Conservation (phyloP, 148 eudicot genomes). For the Fagopyrum homotropicum region DNA sequence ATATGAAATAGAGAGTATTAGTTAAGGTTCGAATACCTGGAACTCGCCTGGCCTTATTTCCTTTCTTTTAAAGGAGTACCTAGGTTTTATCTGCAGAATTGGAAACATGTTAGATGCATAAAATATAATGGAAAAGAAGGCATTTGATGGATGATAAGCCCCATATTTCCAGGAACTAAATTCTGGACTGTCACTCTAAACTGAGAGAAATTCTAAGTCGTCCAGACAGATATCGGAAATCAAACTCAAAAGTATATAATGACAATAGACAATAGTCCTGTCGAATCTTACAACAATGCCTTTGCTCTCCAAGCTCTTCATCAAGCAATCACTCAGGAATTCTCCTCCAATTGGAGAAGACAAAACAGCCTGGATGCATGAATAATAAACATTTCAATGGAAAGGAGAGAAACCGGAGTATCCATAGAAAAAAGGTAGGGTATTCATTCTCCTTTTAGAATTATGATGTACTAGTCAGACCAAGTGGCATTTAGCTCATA, state of each 20-base stretch:
- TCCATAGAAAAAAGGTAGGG: not conserved
- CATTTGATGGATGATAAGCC: not conserved
- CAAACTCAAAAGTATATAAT: not conserved
- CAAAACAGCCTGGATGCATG: slow-evolving; percentile 54
- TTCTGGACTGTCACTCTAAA: not conserved
- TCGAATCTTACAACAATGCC: slow-evolving; percentile 63
- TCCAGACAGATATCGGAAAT: not conserved
- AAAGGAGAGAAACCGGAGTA: not conserved
- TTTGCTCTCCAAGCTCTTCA: slow-evolving; percentile 95
- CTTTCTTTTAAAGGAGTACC: slow-evolving; percentile 93
- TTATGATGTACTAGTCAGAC: not conserved
- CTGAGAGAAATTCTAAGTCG: not conserved
- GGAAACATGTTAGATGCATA: not conserved
- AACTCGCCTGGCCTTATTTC: slow-evolving; percentile 91
- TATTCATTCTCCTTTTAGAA: not conserved
- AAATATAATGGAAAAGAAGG: not conserved
- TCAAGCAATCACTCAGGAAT: slow-evolving; percentile 86
- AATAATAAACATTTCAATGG: not conserved
- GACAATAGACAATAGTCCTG: not conserved
- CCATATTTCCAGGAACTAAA: too few species aligned
- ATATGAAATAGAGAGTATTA: not conserved
- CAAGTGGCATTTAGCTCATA: slow-evolving; percentile 2
- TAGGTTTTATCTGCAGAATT: slow-evolving; percentile 71
- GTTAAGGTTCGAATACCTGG: slow-evolving; percentile 46
- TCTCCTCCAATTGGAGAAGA: slow-evolving; percentile 93